Evolutionary conservation across 1,284 basidiomycete genomes (phyloP).

Genomic region (Microbotryum silenes-acaulis): DNA sequence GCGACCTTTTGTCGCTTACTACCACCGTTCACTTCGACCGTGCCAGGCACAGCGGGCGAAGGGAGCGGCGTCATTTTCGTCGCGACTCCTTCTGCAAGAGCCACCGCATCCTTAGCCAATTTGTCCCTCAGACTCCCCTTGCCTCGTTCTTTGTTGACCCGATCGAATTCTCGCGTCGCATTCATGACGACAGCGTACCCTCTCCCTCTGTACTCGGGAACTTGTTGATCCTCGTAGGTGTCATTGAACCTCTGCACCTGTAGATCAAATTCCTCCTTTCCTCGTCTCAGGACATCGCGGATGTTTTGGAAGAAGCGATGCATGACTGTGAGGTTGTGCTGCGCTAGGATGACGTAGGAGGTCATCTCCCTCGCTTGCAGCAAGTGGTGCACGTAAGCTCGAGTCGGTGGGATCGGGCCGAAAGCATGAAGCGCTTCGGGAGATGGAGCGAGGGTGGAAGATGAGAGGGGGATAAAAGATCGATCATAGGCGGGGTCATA

Average conservation of each 20-base stretch:
- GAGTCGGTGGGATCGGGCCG: slow-evolving; percentile 44
- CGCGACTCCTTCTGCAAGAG: too few species aligned
- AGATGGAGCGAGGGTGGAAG: slow-evolving; percentile 41
- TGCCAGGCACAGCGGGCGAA: too few species aligned
- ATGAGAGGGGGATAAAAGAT: slow-evolving; percentile 54
- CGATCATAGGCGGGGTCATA: slow-evolving; percentile 53
- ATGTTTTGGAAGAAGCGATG: slow-evolving; percentile 47
- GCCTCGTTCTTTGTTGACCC: neutral
- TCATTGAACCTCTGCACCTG: neutral
- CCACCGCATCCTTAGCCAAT: too few species aligned
- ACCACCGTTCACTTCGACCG: too few species aligned
- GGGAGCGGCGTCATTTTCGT: too few species aligned
- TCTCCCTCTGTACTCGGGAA: too few species aligned
- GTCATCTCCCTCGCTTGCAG: slow-evolving; percentile 79
- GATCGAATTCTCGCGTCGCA: neutral
- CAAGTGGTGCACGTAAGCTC: slow-evolving; percentile 72
- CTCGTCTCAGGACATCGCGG: slow-evolving; percentile 7
- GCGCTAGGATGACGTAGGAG: slow-evolving; percentile 59
- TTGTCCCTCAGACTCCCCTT: too few species aligned
- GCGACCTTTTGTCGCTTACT: too few species aligned
- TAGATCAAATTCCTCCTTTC: neutral
- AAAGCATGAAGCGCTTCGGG: slow-evolving; percentile 11
- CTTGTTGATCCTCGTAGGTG: too few species aligned
- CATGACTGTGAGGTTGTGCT: slow-evolving; percentile 63
- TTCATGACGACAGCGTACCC: too few species aligned